Evolutionary conservation across 805 yeast species (phyloP).

Genomic region (Candida peoriensis): DNA sequence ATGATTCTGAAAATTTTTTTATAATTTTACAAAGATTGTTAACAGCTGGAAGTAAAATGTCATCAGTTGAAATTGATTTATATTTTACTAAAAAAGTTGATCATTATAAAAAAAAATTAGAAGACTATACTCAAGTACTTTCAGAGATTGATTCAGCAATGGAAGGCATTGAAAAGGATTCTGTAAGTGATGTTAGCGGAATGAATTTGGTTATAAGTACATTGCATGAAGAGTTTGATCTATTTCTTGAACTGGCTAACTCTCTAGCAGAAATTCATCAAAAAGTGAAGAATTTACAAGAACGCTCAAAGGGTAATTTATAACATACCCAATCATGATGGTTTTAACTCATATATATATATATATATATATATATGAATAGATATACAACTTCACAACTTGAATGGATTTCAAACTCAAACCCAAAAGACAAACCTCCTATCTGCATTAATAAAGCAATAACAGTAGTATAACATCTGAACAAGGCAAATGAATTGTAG

Average conservation of each 20-base stretch:
- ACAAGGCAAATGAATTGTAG: too few relatives aligned
- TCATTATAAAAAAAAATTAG: conserved; percentile 36
- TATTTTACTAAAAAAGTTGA: conserved; percentile 43
- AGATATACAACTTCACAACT: too few relatives aligned
- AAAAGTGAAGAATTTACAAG: conserved; percentile 31
- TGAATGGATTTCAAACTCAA: too few relatives aligned
- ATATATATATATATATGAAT: too few relatives aligned
- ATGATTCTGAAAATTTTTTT: conserved; percentile 48
- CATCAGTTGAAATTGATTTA: conserved; percentile 51
- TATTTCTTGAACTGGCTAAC: conserved; percentile 74
- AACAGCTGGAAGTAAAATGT: conserved; percentile 51
- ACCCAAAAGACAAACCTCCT: too few relatives aligned
- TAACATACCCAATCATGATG: too few relatives aligned
- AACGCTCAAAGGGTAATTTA: conserved; percentile 14
- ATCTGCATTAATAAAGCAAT: too few relatives aligned
- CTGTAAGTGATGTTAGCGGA: conserved; percentile 36
- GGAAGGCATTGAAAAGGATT: conserved; percentile 52
- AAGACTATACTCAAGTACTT: conserved; percentile 42
- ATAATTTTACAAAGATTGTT: conserved; percentile 46
- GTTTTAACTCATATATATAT: too few relatives aligned
- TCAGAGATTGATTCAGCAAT: conserved; percentile 58
- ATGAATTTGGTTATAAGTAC: conserved; percentile 53
- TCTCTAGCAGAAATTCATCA: conserved; percentile 68
- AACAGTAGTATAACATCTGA: too few relatives aligned
- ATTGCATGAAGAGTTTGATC: conserved; percentile 58